phyloP scores from a whole-genome alignment of 1,284 basidiomycete genomes.

The Afroboletus lepidellus region DNA sequence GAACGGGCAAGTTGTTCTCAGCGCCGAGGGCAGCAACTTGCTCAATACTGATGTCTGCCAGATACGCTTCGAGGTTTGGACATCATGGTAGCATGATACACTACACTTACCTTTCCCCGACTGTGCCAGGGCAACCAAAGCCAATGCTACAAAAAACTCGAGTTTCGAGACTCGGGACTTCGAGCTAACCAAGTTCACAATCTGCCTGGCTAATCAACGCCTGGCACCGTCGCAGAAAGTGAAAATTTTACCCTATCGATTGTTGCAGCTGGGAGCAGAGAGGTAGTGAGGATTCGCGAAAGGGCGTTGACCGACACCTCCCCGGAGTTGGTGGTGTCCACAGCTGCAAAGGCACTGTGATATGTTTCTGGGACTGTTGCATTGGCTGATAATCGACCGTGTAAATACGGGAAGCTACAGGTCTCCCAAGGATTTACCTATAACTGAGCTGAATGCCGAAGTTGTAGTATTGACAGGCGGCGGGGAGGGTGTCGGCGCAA shows the following conservation, averaged over 20 bases:
- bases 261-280: slow-evolving; percentile 73
- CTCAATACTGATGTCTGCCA: slow-evolving; percentile 74
- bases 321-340: slow-evolving; percentile 66
- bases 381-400: slow-evolving; percentile 46
- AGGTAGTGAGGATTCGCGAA: slow-evolving; percentile 74
- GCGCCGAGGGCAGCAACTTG: slow-evolving; percentile 72
- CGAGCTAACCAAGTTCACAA: slow-evolving; percentile 79
- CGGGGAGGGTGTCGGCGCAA: slow-evolving; percentile 73
- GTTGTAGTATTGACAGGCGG: slow-evolving; percentile 50
- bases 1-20: slow-evolving; percentile 69
- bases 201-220: slow-evolving; percentile 44
- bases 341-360: slow-evolving; percentile 65
- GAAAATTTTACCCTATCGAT: slow-evolving; percentile 69
- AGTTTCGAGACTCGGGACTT: slow-evolving; percentile 74
- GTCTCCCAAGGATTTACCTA: slow-evolving; percentile 45
- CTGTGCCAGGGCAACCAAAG: slow-evolving; percentile 84
- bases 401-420: slow-evolving; percentile 10
- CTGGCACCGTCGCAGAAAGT: neutral
- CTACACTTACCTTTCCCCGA: slow-evolving; percentile 59
- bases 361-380: slow-evolving; percentile 82
- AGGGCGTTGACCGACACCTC: slow-evolving; percentile 79
- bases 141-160: slow-evolving; percentile 87
- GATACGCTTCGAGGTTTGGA: slow-evolving; percentile 3
- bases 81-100: slow-evolving; percentile 4
- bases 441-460: slow-evolving; percentile 64